Evolutionary conservation across 1,139 yeast species (phyloP).

Genomic region (Candida tetrigidarum): DNA sequence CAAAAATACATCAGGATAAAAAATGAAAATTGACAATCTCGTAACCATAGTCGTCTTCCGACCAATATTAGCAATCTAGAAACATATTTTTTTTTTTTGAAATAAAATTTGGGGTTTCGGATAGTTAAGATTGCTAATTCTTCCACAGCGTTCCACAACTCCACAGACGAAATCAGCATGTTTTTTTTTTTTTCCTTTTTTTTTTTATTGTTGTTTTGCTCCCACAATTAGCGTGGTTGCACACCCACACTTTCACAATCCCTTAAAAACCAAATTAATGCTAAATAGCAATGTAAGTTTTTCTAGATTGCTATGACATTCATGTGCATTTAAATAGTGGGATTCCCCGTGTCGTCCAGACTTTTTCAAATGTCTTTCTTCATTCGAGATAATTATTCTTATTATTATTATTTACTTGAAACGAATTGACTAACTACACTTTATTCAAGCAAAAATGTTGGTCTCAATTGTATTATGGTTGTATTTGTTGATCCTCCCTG

Average conservation of each 20-base stretch:
- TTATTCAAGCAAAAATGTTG: neutral
- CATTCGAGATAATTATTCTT: neutral
- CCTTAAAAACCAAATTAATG: neutral
- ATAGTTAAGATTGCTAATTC: neutral
- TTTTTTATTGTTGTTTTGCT: neutral
- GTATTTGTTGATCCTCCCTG: constrained; percentile 4
- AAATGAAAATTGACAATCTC: no score
- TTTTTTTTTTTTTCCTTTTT: neutral
- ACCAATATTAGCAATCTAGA: no score
- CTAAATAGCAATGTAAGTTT: neutral
- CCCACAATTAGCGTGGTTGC: neutral
- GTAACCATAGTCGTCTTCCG: no score
- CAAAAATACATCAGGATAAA: no score
- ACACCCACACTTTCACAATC: neutral
- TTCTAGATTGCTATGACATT: neutral
- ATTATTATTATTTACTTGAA: no score
- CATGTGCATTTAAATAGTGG: neutral
- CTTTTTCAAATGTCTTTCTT: neutral
- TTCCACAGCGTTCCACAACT: neutral
- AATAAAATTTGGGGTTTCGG: neutral
- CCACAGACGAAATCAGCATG: no score
- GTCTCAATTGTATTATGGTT: constrained; percentile 7
- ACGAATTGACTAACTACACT: no score
- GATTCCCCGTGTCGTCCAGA: neutral
- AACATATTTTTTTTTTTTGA: neutral